Evolutionary conservation across 2,329 filamentous ascomycete genomes (phyloP), one percentile per base, ranked within the genome.

Genomic region (Phialemoniopsis sp.): DNA sequence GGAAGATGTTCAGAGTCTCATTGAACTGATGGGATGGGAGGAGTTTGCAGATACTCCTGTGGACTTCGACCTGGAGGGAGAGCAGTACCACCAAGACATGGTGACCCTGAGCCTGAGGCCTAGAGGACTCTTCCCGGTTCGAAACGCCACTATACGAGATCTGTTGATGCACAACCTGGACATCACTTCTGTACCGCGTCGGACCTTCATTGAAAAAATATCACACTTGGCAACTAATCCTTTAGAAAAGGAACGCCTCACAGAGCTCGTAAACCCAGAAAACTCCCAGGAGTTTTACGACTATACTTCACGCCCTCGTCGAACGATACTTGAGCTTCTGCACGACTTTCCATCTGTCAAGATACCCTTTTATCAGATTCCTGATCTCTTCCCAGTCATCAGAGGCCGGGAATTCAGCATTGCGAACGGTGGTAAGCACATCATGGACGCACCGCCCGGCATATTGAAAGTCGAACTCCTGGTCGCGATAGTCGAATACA

Each of bases 391-490:
- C 39, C 93, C 93, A 0, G 54, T 82, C 4, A 83, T 97, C 34
- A 82, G 89, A n/a, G 85, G 83, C n/a, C 78, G 93, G 6, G 87
- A 95, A 51, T 98, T 95, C 58, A 96, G 90, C 60, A 90, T 97
- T 44, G 88, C 89, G 28, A 93, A 86, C 46, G 84, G 85, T 7
- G 82, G 81, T 6, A 44, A 45, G 3, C 53, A 64, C 8, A 57
- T 67, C 35, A 36, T 33, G 17, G 48, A 55, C 51, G 46, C 16
- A 29, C 47, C 47, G 15, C 43, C 36, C 32, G 37, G 2, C 34
- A 26, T 6, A n/a, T 15, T 2, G 26, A 12, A 38, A 0, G 67
- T 94, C 16, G 83, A 95, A 39, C 70, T 96, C 4, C 67, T 95
- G 4, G 78, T 90, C 32, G 90, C 93, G 0, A 83, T 97, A 40